phyloP scores from a whole-genome alignment of 2,329 filamentous ascomycete species.

The Zasmidium angulare region DNA sequence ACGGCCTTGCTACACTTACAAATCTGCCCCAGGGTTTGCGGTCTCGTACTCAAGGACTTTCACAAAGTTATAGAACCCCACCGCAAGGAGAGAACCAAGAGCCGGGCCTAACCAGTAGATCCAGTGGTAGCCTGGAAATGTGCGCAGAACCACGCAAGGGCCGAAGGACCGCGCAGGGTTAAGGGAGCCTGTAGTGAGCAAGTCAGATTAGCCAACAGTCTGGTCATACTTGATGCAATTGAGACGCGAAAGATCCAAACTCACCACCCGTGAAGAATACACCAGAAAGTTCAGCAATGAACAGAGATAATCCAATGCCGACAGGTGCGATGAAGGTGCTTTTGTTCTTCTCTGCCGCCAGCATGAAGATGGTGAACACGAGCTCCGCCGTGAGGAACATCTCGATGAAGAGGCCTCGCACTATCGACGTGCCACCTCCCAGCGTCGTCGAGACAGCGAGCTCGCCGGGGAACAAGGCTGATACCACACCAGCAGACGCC shows the following conservation, averaged over 20 bases:
- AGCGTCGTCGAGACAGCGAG: conserved; percentile 48
- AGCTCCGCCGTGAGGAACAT: conserved; percentile 52
- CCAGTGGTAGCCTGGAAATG: conserved; percentile 49
- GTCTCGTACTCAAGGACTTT: conserved; percentile 53
- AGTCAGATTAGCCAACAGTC: no score
- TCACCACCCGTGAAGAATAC: conserved; percentile 45
- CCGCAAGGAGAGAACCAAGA: conserved; percentile 47
- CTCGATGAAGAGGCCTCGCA: conserved; percentile 50
- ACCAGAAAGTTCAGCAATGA: conserved; percentile 48
- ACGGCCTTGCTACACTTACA: conserved; percentile 46
- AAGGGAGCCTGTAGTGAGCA: conserved; percentile 35
- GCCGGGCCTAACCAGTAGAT: conserved; percentile 52
- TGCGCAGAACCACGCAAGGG: conserved; percentile 44
- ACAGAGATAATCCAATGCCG: conserved; percentile 43
- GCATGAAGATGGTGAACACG: conserved; percentile 51
- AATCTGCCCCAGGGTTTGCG: conserved; percentile 50
- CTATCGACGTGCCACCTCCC: conserved; percentile 42
- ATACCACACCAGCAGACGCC: conserved; percentile 47
- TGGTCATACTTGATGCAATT: no score
- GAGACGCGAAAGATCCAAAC: no score
- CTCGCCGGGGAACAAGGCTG: conserved; percentile 45
- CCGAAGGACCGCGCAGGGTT: conserved; percentile 53
- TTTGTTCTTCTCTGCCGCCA: conserved; percentile 45
- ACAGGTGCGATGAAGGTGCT: conserved; percentile 42
- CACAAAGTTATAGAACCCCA: conserved; percentile 51